These are phyloP conservation scores for Aspergillus udagawae DNA, from an alignment of 2,329 filamentous ascomycete genomes.

Conservation along the genomic window DNA sequence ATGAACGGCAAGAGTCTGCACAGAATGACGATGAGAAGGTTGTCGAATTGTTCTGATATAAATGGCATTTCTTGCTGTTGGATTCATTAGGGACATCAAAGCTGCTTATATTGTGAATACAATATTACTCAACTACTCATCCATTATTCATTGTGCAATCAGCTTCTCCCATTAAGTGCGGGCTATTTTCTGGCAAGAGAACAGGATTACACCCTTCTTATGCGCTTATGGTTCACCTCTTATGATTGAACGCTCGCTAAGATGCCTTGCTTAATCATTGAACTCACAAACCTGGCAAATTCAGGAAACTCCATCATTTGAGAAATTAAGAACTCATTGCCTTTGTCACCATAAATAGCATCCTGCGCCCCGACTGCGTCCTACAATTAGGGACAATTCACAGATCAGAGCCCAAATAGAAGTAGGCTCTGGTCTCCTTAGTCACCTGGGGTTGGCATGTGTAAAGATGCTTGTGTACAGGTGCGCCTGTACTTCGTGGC, in stretches of 20 bases:
- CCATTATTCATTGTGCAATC: background rate
- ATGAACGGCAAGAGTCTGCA: conserved; percentile 22
- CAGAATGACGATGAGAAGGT: conserved; percentile 45
- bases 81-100: background rate
- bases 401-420: too few species aligned
- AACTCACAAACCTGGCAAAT: background rate
- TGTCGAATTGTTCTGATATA: conserved; percentile 42
- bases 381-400: too few species aligned
- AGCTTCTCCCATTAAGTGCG: background rate
- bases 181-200: background rate
- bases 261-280: background rate
- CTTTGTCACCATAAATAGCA: background rate
- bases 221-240: background rate
- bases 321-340: background rate
- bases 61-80: background rate
- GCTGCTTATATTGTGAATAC: background rate
- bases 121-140: background rate
- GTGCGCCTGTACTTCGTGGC: background rate
- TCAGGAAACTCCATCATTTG: background rate
- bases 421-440: background rate
- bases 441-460: background rate
- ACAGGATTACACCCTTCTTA: background rate
- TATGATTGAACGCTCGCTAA: background rate
- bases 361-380: too few species aligned
- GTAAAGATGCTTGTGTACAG: background rate